Evolutionary conservation across 352 stramenopile species (phyloP).

Genomic region (Phytophthora sp.): DNA sequence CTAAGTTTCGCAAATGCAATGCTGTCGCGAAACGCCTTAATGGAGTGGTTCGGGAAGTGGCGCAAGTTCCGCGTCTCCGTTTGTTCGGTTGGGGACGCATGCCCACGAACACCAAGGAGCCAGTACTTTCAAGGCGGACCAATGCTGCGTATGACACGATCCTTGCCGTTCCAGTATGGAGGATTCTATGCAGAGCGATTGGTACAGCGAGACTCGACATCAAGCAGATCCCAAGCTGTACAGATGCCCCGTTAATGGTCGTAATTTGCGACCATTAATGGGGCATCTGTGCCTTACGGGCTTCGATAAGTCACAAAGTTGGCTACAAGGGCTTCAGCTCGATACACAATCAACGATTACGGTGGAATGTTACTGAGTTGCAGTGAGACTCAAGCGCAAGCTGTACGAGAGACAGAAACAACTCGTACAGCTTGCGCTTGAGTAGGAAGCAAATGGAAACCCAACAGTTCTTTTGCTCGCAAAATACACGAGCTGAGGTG

Average conservation of each 20-base stretch:
- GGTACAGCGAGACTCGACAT: not conserved
- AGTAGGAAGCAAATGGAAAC: too few relatives aligned
- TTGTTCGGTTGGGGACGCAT: conserved; percentile 11
- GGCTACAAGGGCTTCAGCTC: too few relatives aligned
- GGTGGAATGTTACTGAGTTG: too few relatives aligned
- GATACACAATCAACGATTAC: too few relatives aligned
- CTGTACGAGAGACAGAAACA: too few relatives aligned
- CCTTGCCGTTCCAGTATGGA: conserved; percentile 5
- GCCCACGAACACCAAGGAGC: conserved; percentile 16
- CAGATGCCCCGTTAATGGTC: conserved; percentile 23
- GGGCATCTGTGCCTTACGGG: too few relatives aligned
- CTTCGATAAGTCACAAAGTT: not conserved
- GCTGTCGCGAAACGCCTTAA: not conserved
- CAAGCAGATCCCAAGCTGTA: conserved; percentile 29
- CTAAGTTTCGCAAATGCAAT: conserved; percentile 7
- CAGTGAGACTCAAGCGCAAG: too few relatives aligned
- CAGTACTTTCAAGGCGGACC: conserved; percentile 22
- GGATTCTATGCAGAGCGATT: conserved; percentile 20
- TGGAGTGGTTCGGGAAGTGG: conserved; percentile 23
- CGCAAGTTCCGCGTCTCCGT: conserved; percentile 16
- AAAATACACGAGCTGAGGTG: too few relatives aligned
- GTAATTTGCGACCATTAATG: not conserved
- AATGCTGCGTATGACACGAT: conserved; percentile 6
- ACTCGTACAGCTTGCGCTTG: too few relatives aligned
- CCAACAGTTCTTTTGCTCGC: too few relatives aligned